Percentiles rank a stretch among this genome's conserved stretches.
These are phyloP conservation scores for Leishmania mexicana DNA, from an alignment of 208 protist genomes.

Conservation along the genomic window DNA sequence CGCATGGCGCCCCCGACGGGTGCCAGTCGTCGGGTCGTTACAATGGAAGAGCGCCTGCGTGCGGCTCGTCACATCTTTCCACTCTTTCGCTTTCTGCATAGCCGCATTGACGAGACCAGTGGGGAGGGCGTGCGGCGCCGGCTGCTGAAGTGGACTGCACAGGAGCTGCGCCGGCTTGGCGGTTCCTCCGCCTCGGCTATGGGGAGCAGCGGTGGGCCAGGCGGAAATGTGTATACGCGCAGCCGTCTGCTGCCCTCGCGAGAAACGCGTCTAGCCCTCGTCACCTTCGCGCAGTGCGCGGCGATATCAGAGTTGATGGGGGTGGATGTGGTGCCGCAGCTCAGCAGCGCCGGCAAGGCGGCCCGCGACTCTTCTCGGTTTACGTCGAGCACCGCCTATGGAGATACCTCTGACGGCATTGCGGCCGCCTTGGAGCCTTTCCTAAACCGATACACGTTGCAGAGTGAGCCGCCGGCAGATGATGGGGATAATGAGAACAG, in stretches of 20 bases:
- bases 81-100: conserved; percentile 58
- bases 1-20: conserved; percentile 63
- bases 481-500: neutral
- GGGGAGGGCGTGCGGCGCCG: conserved; percentile 65
- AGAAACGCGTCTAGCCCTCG: conserved; percentile 42
- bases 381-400: conserved; percentile 12
- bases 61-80: conserved; percentile 66
- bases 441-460: conserved; percentile 47
- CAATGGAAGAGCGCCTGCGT: conserved; percentile 62
- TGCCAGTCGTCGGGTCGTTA: conserved; percentile 38
- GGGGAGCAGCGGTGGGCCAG: conserved; percentile 3
- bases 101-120: conserved; percentile 40
- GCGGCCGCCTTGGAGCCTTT: conserved; percentile 46
- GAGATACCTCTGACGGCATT: conserved; percentile 23
- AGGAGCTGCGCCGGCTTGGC: conserved; percentile 43
- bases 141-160: conserved; percentile 66
- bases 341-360: neutral
- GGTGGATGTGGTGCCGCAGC: conserved; percentile 39
- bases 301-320: conserved; percentile 65
- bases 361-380: conserved; percentile 1
- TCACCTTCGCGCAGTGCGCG: conserved; percentile 76
- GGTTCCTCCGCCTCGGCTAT: neutral
- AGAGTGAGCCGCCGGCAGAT: conserved; percentile 12
- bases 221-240: neutral
- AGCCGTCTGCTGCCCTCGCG: conserved; percentile 18